Conservation (phyloP, 441 rosid genomes). For the Corymbia calophylla region DNA sequence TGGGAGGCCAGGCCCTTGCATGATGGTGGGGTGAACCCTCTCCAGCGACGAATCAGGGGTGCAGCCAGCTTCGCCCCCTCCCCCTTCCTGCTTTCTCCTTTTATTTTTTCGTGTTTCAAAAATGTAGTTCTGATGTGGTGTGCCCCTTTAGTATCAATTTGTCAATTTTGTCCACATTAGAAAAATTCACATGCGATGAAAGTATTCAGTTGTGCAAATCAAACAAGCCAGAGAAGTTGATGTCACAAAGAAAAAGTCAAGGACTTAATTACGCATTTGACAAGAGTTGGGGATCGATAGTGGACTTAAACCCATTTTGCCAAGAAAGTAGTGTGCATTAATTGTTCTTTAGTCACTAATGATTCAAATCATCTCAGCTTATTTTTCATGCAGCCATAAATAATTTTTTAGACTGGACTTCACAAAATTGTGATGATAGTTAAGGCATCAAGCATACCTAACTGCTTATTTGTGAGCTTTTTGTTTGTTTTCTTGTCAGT, state of each 20-base stretch:
- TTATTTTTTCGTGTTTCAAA: background rate
- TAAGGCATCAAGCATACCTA: background rate
- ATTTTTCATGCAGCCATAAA: background rate
- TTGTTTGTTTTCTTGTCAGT: background rate
- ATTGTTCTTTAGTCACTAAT: background rate
- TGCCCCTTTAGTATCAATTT: background rate
- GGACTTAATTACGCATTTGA: background rate
- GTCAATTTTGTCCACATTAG: background rate
- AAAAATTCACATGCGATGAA: background rate
- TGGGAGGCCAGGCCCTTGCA: background rate
- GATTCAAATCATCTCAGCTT: background rate
- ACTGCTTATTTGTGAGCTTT: background rate
- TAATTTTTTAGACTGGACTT: background rate
- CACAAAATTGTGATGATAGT: background rate
- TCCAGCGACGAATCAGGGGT: background rate
- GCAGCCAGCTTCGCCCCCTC: background rate
- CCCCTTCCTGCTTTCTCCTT: background rate
- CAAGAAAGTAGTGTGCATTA: background rate
- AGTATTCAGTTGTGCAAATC: background rate
- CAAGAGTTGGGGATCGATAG: background rate
- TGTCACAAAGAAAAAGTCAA: background rate
- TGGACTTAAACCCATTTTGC: background rate
- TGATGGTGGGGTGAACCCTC: no score
- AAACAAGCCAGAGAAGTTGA: background rate
- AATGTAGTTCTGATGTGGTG: background rate